Conservation (phyloP, 108 stramenopile species). For the Discostella stelligeroides region DNA sequence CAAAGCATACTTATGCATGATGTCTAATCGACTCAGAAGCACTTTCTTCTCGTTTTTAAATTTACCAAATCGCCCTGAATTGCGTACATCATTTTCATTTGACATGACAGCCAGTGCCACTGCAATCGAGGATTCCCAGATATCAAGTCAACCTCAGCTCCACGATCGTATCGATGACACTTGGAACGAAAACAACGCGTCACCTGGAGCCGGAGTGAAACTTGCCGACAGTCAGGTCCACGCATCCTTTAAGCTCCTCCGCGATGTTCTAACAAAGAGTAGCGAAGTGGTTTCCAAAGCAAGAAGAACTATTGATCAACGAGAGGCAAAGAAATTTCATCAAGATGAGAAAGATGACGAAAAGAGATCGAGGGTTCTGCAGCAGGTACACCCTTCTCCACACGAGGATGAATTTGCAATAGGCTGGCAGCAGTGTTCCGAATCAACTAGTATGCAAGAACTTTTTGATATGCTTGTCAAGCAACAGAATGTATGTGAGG, state of each 20-base stretch:
- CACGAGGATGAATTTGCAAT: conserved; percentile 15
- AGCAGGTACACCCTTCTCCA: background rate
- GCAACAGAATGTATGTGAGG: conserved; percentile 31
- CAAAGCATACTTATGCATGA: too few relatives aligned
- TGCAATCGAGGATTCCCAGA: background rate
- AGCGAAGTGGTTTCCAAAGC: conserved; percentile 12
- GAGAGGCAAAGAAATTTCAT: conserved; percentile 22
- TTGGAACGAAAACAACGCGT: background rate
- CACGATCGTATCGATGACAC: background rate
- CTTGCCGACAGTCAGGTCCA: conserved; percentile 12
- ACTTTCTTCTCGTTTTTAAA: too few relatives aligned
- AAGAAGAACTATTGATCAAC: conserved; percentile 19
- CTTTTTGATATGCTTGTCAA: conserved; percentile 26
- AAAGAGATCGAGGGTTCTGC: conserved; percentile 15
- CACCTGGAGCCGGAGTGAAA: background rate
- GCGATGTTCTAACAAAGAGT: conserved; percentile 21
- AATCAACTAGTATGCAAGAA: conserved; percentile 33
- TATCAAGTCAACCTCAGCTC: background rate
- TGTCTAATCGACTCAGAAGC: too few relatives aligned
- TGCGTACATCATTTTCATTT: background rate
- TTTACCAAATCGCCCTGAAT: too few relatives aligned
- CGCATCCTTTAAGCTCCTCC: conserved; percentile 25
- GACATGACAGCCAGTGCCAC: background rate
- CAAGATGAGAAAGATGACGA: conserved; percentile 9
- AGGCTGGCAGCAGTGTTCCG: conserved; percentile 36